A percentile compares a stretch with the other conserved stretches of the same genome.
Evolutionary conservation across 352 stramenopile species (phyloP).

Genomic region (Peronospora farinosa): DNA sequence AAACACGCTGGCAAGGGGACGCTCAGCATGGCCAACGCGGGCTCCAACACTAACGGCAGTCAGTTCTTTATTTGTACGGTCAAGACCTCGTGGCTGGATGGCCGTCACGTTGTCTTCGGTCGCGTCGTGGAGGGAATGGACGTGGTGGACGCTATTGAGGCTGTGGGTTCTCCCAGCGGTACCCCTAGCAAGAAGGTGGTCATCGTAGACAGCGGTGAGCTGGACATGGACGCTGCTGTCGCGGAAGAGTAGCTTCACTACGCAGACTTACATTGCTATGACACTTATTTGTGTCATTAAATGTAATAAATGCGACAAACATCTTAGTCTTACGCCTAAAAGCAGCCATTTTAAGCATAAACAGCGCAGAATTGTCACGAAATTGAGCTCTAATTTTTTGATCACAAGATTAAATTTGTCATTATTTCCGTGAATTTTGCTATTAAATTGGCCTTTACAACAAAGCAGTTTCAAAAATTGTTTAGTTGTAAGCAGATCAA

Average conservation of each 20-base stretch:
- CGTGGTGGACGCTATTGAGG: constrained; percentile 94
- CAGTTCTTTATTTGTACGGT: constrained; percentile 98
- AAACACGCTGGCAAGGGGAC: constrained; percentile 70
- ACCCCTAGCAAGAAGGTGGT: constrained; percentile 80
- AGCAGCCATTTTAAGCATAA: too few species aligned
- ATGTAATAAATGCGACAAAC: too few species aligned
- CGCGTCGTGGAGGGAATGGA: constrained; percentile 94
- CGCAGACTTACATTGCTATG: background rate
- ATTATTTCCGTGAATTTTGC: too few species aligned
- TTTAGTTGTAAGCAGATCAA: too few species aligned
- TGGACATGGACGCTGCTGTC: constrained; percentile 39
- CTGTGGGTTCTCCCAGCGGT: constrained; percentile 88
- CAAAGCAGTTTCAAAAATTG: too few species aligned
- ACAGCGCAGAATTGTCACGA: too few species aligned
- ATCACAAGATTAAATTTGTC: too few species aligned
- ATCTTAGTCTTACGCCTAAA: too few species aligned
- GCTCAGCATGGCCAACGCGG: constrained; percentile 83
- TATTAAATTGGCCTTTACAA: too few species aligned
- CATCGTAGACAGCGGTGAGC: constrained; percentile 93
- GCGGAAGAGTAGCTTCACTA: constrained; percentile 29
- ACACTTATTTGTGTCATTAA: background rate
- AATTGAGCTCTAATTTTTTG: too few species aligned
- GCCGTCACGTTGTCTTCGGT: constrained; percentile 88
- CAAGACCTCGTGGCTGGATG: constrained; percentile 88
- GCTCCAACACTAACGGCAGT: constrained; percentile 90